Evolutionary conservation across 768 basidiomycete genomes (phyloP).

Genomic region (Mycena crocata): DNA sequence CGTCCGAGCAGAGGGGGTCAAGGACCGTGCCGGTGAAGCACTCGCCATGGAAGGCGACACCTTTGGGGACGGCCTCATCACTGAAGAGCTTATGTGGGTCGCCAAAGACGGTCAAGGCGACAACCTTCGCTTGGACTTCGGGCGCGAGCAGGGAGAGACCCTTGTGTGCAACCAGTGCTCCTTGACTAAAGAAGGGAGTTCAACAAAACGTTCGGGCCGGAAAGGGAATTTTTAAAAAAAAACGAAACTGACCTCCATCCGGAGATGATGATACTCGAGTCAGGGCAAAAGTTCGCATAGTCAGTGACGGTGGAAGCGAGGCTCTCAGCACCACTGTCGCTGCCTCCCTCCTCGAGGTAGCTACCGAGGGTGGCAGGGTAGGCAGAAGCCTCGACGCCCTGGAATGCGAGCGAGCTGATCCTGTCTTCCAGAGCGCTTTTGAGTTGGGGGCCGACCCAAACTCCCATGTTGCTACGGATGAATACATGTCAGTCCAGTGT

Average conservation of each 20-base stretch:
- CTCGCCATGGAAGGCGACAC: constrained; percentile 20
- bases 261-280: constrained; percentile 24
- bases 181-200: constrained; percentile 24
- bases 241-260: constrained; percentile 27
- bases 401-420: constrained; percentile 30
- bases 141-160: constrained; percentile 21
- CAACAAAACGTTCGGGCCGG: neutral
- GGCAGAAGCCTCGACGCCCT: constrained; percentile 30
- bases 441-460: constrained; percentile 36
- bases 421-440: constrained; percentile 15
- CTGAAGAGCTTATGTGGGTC: constrained; percentile 30
- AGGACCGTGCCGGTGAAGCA: constrained; percentile 29
- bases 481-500: neutral
- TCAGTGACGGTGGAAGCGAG: constrained; percentile 27
- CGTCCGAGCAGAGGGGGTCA: constrained; percentile 31
- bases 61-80: constrained; percentile 5
- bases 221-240: too few relatives aligned
- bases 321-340: constrained; percentile 22
- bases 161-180: constrained; percentile 32
- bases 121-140: constrained; percentile 16
- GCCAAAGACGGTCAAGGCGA: constrained; percentile 23
- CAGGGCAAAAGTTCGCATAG: constrained; percentile 27
- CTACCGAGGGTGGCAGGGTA: constrained; percentile 31
- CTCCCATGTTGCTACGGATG: constrained; percentile 30
- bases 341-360: constrained; percentile 28